Conservation (phyloP, 202 grass and related monocot genomes). For the Digitaria exilis region DNA sequence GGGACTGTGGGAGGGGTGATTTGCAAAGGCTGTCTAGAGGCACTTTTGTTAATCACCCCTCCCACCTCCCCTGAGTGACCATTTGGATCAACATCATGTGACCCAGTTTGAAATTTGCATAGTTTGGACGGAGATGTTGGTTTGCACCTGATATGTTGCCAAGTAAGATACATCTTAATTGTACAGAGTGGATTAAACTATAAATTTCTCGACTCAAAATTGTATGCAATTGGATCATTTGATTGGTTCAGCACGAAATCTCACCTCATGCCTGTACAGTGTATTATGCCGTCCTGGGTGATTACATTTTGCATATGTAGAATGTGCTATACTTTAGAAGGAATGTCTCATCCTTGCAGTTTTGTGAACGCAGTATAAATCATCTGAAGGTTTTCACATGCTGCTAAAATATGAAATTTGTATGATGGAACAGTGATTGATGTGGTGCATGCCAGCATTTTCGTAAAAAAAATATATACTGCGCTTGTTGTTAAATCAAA, state of each 20-base stretch:
- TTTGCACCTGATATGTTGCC: too few relatives aligned
- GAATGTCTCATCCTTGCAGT: background rate
- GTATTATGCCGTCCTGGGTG: too few relatives aligned
- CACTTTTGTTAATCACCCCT: too few relatives aligned
- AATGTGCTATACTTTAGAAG: constrained; percentile 17
- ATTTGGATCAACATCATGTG: too few relatives aligned
- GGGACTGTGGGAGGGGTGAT: too few relatives aligned
- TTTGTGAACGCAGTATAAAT: constrained; percentile 26
- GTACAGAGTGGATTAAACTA: background rate
- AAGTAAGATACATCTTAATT: constrained; percentile 7
- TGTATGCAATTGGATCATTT: background rate
- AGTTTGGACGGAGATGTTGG: too few relatives aligned
- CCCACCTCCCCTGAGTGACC: too few relatives aligned
- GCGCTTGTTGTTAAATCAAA: background rate
- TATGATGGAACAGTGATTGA: constrained; percentile 10
- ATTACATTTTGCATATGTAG: background rate
- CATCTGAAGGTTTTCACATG: background rate
- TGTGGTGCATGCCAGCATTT: constrained; percentile 4
- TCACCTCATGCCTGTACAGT: background rate
- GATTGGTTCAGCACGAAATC: background rate
- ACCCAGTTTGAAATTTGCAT: too few relatives aligned
- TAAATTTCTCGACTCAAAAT: background rate
- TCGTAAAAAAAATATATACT: background rate
- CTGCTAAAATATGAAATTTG: background rate
- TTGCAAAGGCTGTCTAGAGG: too few relatives aligned